Base-by-base conservation (phyloP, 768 basidiomycete genomes). In the Tephrocybe sp. region DNA sequence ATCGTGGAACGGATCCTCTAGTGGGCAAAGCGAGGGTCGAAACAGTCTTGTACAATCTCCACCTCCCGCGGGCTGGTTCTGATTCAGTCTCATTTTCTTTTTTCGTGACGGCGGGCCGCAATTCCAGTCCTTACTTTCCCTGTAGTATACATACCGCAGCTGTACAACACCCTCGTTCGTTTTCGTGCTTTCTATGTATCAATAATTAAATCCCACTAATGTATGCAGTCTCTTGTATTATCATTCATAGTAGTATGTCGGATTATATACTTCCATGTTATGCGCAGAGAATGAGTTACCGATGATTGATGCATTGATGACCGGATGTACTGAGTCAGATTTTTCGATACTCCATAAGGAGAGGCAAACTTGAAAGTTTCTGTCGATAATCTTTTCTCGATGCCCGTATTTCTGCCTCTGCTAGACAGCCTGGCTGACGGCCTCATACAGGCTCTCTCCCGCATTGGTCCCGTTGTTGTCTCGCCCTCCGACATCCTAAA, bases 381-480 rank as follows among this genome's bases (percentile, higher is more conserved):
- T 43, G n/a, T 27, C 6, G 1, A 24, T 40, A 21, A 31, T 31
- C 25, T 37, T 19, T 16, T 19, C 19, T 40, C 43, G 34, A 81
- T 80, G 77, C 62, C 74, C 39, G 67, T 73, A 32, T 86, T 87
- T 65, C 60, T 87, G 31, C 84, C 83, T 30, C 70, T 89, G 50
- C 62, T 88, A 56, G 83, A 84, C 54, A 64, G 67, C 53, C 61
- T 67, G 18, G 69, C 71, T 40, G 72, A 73, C 39, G 65, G 70
- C 6, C 75, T 92, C 15, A 68, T 87, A 48, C 57, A 70, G 18
- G 78, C 86, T 3, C 78, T 93, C 49, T 70, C 78, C 44, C 83
- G 92, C 16, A 81, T 97, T 39, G 87, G 87, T 0, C 92, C 95
- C 8, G 63, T 96, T 48, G 74, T 97, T 39, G 64, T 86, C 44